These are phyloP conservation scores for Sisymbrium altissimum DNA, from an alignment of 345 rosid species.

Conservation along the genomic window DNA sequence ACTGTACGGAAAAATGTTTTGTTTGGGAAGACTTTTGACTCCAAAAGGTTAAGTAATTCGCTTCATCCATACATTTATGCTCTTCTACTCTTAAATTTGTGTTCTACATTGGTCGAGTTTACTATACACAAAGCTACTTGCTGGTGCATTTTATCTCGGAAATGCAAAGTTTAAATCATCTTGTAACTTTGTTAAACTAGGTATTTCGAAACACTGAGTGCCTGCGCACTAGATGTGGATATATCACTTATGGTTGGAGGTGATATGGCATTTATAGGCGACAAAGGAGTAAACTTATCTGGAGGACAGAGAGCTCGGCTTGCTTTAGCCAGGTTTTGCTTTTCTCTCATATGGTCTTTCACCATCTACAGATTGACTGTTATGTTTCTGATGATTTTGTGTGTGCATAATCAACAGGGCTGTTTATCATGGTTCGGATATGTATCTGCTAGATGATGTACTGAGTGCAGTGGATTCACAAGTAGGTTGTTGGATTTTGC, in stretches of 20 bases:
- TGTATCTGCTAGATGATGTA: constrained; percentile 79
- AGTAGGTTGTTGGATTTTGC: constrained; percentile 81
- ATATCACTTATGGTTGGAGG: constrained; percentile 77
- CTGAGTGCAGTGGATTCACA: constrained; percentile 96
- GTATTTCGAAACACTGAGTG: constrained; percentile 56
- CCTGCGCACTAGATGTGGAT: constrained; percentile 80
- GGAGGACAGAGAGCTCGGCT: constrained; percentile 98
- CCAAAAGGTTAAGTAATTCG: constrained; percentile 48
- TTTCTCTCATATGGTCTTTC: background rate
- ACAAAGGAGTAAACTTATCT: constrained; percentile 87
- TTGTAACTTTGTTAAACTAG: constrained; percentile 37
- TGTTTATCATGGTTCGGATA: constrained; percentile 60
- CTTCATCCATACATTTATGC: background rate
- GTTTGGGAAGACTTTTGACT: constrained; percentile 61
- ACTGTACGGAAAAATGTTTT: constrained; percentile 72
- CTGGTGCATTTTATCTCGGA: background rate
- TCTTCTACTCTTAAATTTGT: background rate
- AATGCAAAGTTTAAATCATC: background rate
- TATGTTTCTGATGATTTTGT: constrained; percentile 21
- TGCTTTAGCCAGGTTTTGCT: constrained; percentile 78
- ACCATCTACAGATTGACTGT: background rate
- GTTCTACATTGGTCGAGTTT: background rate
- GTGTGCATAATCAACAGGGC: constrained; percentile 50
- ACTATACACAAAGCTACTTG: background rate
- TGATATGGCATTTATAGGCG: constrained; percentile 80